phyloP scores from a whole-genome alignment of 2,329 filamentous ascomycete species.

The Beauveria pseudobassiana region DNA sequence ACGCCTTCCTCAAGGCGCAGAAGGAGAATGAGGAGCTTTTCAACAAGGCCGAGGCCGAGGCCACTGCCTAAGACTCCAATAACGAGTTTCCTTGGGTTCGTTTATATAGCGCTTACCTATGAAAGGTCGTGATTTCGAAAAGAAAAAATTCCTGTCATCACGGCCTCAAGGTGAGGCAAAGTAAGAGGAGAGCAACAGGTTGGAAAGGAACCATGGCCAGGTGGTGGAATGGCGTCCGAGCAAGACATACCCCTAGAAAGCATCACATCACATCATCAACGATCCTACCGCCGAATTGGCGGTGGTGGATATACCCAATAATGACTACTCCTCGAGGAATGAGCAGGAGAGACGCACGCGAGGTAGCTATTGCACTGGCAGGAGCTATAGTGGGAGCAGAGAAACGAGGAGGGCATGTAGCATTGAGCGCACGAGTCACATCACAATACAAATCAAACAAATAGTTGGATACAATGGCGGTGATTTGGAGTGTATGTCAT shows the following conservation, averaged over 20 bases:
- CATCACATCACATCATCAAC: constrained; percentile 9
- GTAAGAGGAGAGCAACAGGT: not conserved
- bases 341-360: not conserved
- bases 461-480: not conserved
- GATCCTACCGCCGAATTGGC: constrained; percentile 1
- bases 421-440: constrained; percentile 12
- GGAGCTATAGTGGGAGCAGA: not conserved
- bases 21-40: constrained; percentile 91
- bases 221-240: not conserved
- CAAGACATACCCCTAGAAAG: constrained; percentile 2
- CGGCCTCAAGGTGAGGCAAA: constrained; percentile 12
- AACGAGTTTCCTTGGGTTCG: too few relatives aligned
- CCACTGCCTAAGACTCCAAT: constrained; percentile 15
- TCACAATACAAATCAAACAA: constrained; percentile 7
- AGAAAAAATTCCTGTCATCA: not conserved
- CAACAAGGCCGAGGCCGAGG: constrained; percentile 35
- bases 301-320: constrained; percentile 9
- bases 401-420: constrained; percentile 2
- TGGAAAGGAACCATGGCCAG: not conserved
- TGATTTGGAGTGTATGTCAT: not conserved
- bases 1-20: constrained; percentile 93
- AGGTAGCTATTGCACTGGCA: not conserved
- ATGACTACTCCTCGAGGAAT: constrained; percentile 5
- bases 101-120: too few relatives aligned
- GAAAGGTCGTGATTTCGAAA: too few relatives aligned